These are phyloP conservation scores for Talaromyces sp. DNA, from an alignment of 2,329 filamentous ascomycete species.

Conservation along the genomic window DNA sequence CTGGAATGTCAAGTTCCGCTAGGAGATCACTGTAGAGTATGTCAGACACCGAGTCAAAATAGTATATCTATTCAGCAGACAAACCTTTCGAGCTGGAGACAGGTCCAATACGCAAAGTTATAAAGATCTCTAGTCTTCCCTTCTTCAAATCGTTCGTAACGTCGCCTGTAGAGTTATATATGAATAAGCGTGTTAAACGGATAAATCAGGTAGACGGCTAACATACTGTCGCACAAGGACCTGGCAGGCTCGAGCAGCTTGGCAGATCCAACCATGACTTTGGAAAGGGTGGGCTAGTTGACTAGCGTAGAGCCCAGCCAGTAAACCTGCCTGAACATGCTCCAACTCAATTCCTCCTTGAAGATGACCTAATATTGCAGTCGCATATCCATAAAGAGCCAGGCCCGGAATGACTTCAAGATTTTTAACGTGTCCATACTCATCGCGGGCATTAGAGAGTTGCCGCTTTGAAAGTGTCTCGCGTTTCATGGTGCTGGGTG, in stretches of 20 bases:
- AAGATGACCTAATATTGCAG: constrained; percentile 82
- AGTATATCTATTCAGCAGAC: neutral
- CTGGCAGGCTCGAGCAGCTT: constrained; percentile 63
- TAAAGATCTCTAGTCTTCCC: constrained; percentile 60
- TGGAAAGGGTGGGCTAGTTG: constrained; percentile 85
- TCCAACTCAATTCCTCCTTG: constrained; percentile 77
- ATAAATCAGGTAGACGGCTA: neutral
- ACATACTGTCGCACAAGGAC: constrained; percentile 68
- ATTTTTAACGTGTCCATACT: constrained; percentile 56
- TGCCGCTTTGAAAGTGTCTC: neutral
- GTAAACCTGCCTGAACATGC: constrained; percentile 80
- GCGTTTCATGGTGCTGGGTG: neutral
- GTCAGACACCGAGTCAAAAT: neutral
- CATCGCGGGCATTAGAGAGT: constrained; percentile 10
- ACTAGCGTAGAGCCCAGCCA: constrained; percentile 85
- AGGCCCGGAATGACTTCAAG: constrained; percentile 86
- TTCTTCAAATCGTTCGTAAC: constrained; percentile 36
- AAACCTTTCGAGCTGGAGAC: constrained; percentile 77
- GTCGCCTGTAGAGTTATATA: no score
- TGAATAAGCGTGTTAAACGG: no score
- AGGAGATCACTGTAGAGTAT: constrained; percentile 68
- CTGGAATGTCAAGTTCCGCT: constrained; percentile 74
- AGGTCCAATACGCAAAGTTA: constrained; percentile 87
- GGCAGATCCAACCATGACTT: constrained; percentile 72
- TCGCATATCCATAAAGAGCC: constrained; percentile 84